Percentiles rank a stretch among this genome's conserved stretches.
These are phyloP conservation scores for Flaveria linearis DNA, from an alignment of 129 eudicot species.

Conservation along the genomic window DNA sequence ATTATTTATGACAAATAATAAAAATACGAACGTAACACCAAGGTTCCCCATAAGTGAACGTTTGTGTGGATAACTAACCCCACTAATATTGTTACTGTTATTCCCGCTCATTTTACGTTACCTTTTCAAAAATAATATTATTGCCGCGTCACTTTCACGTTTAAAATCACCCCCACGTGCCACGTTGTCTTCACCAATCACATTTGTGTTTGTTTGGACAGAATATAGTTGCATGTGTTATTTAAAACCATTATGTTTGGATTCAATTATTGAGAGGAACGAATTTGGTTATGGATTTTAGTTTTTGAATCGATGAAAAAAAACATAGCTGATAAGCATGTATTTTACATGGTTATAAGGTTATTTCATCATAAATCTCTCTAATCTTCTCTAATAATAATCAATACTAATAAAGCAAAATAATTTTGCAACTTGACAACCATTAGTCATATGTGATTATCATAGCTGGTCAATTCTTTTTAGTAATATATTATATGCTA, in stretches of 20 bases:
- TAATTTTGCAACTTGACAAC: too few relatives aligned
- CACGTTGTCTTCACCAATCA: constrained; percentile 20
- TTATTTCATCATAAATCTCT: too few relatives aligned
- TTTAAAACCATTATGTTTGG: background rate
- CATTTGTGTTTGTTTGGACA: background rate
- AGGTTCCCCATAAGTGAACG: constrained; percentile 18
- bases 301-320: background rate
- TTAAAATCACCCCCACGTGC: constrained; percentile 18
- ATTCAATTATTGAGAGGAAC: background rate
- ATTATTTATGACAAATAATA: too few relatives aligned
- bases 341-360: background rate
- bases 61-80: constrained; percentile 23
- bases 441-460: too few relatives aligned
- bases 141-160: constrained; percentile 30
- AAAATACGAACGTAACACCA: constrained; percentile 29
- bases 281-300: background rate
- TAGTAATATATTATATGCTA: too few relatives aligned
- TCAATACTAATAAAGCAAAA: too few relatives aligned
- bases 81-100: constrained; percentile 27
- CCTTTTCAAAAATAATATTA: constrained; percentile 29
- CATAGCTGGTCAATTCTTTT: too few relatives aligned
- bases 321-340: background rate
- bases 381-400: too few relatives aligned
- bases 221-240: background rate
- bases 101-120: constrained; percentile 50